Evolutionary conservation across 768 basidiomycete species (phyloP).

Genomic region (Mycena albidolilacea): DNA sequence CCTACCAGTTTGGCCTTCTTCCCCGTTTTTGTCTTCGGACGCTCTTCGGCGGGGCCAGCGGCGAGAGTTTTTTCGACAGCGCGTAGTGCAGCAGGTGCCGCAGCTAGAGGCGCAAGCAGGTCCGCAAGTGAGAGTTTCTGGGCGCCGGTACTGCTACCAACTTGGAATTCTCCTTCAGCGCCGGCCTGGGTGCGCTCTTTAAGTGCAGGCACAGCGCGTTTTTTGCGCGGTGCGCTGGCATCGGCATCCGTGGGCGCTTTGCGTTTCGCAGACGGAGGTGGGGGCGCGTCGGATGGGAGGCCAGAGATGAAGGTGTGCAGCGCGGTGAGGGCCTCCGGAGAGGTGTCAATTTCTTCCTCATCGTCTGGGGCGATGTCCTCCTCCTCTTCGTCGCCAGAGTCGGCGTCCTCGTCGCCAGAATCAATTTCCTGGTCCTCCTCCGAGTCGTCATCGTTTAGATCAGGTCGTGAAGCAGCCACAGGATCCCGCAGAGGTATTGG

Average conservation of each 20-base stretch:
- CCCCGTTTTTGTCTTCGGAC: slow-evolving; percentile 64
- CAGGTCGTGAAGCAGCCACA: slow-evolving; percentile 26
- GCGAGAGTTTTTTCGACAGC: slow-evolving; percentile 69
- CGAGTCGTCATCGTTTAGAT: slow-evolving; percentile 42
- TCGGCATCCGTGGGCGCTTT: slow-evolving; percentile 60
- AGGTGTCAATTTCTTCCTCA: slow-evolving; percentile 64
- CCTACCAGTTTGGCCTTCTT: slow-evolving; percentile 59
- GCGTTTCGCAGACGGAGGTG: slow-evolving; percentile 68
- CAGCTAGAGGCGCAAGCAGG: slow-evolving; percentile 79
- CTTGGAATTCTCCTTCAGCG: slow-evolving; percentile 85
- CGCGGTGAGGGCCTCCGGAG: slow-evolving; percentile 74
- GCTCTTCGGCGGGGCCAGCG: slow-evolving; percentile 45
- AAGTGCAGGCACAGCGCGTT: slow-evolving; percentile 64
- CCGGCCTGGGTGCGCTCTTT: slow-evolving; percentile 85
- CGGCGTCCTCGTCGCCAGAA: slow-evolving; percentile 53
- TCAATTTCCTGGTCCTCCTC: slow-evolving; percentile 52
- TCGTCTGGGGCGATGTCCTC: slow-evolving; percentile 51
- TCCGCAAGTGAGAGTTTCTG: slow-evolving; percentile 79
- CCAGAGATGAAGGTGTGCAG: slow-evolving; percentile 81
- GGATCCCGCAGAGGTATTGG: slow-evolving; percentile 35
- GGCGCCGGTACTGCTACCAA: slow-evolving; percentile 61
- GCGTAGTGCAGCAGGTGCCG: slow-evolving; percentile 71
- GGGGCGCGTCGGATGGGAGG: slow-evolving; percentile 64
- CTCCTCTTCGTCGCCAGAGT: slow-evolving; percentile 61
- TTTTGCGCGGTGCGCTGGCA: slow-evolving; percentile 59